Base-by-base conservation (phyloP, 306 rosid genomes). In the Vigna trinervia region DNA sequence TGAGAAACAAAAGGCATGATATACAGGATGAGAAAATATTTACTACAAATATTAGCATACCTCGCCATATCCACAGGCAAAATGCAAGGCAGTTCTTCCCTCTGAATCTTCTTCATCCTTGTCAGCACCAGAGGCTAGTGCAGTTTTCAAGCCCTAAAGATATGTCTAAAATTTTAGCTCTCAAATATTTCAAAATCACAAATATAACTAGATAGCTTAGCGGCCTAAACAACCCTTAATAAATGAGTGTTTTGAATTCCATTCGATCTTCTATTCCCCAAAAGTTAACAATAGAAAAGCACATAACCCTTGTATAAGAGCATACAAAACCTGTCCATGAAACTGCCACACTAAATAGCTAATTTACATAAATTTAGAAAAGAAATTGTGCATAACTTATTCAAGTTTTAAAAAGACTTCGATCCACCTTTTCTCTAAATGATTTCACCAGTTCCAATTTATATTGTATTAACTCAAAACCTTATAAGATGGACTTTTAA, bases 51-150 rank as follows among this genome's bases (percentile, higher is more conserved):
- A 66, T 36, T 70, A 73, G 17, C 90, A 79, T 95, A 95, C 99
- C 97, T 96, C 99, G 3, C 99, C 99, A 84, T 96, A 96, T 64
- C 99, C 99, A 59, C 99, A 92, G 20, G 99, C 91, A 88, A 96
- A 96, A 88, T 96, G 99, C 88, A 96, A 84, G 50, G 98, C 99
- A 36, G 98, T 96, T 85, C 99, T 89, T 70, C 99, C 98, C 83
- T 96, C 99, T 43, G 96, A 82, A 86, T 96, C 99, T 80, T 91
- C 97, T 86, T 96, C 99, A 78, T 91, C 97, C 85, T 96, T 96
- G 87, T 92, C 85, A 22, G 90, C 91, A 84, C 98, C 99, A 76
- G 99, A 78, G 58, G 94, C 88, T 52, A 96, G 78, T 8, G 96
- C 99, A 54, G 66, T 79, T 89, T 91, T 91, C 90, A 96, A 82